A percentile compares a stretch with the other conserved stretches of the same genome.
Evolutionary conservation across 2,329 filamentous ascomycete genomes (phyloP).

Genomic region (Pezizomycotina sp.): DNA sequence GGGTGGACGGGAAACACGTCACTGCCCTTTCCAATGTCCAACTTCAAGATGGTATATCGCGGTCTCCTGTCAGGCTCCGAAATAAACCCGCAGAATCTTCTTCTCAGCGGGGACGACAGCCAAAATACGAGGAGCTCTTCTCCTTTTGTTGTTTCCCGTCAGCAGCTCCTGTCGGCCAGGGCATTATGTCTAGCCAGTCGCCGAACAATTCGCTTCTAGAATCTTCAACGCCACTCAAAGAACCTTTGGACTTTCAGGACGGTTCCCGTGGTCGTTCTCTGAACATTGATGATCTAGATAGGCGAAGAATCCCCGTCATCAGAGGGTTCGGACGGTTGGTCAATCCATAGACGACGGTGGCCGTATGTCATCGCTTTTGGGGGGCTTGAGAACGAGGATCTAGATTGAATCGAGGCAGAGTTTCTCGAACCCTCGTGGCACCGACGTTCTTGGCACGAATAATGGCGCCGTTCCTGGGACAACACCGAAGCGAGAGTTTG

Average conservation of each 20-base stretch:
- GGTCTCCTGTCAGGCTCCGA: constrained; percentile 24
- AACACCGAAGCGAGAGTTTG: constrained; percentile 25
- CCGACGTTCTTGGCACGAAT: constrained; percentile 18
- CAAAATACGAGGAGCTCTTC: constrained; percentile 20
- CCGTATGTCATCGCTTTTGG: constrained; percentile 22
- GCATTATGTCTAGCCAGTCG: too few species aligned
- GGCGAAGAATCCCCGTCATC: constrained; percentile 15
- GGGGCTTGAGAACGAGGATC: constrained; percentile 20
- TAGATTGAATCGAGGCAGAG: constrained; percentile 24
- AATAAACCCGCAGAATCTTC: constrained; percentile 16
- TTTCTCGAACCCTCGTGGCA: constrained; percentile 18
- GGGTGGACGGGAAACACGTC: constrained; percentile 24
- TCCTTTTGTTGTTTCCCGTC: too few species aligned
- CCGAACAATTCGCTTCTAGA: too few species aligned
- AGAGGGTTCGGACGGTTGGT: constrained; percentile 17
- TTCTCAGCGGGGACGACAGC: constrained; percentile 16
- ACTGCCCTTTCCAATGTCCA: constrained; percentile 20
- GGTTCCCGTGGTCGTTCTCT: constrained; percentile 10
- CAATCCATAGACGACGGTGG: constrained; percentile 18
- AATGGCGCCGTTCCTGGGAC: too few species aligned
- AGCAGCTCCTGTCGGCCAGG: too few species aligned
- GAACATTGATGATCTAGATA: too few species aligned
- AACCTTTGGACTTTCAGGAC: constrained; percentile 15
- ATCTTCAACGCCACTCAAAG: too few species aligned
- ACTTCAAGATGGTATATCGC: constrained; percentile 20